These are phyloP conservation scores for Solanum etuberosum DNA, from an alignment of 257 asterid genomes.

Conservation along the genomic window DNA sequence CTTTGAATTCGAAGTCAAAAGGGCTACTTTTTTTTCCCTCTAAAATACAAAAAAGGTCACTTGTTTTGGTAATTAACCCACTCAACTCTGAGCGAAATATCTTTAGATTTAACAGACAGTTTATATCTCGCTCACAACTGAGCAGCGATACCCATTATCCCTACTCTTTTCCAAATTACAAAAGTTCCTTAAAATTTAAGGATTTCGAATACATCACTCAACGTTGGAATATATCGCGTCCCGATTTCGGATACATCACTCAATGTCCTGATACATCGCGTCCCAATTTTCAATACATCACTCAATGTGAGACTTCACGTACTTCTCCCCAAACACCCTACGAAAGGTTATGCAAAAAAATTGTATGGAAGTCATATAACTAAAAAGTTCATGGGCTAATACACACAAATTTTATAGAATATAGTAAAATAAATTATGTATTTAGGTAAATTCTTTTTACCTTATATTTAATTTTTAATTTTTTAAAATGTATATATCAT, in stretches of 20 bases:
- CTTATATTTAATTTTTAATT: not conserved
- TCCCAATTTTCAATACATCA: not conserved
- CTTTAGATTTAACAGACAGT: not conserved
- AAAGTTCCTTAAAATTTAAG: too few species aligned
- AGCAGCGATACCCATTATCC: not conserved
- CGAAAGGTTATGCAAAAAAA: too few species aligned
- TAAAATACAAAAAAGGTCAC: not conserved
- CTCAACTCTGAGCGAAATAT: not conserved
- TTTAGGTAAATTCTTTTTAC: not conserved
- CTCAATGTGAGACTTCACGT: too few species aligned
- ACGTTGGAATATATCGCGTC: too few species aligned
- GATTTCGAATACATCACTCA: too few species aligned
- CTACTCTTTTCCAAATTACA: too few species aligned
- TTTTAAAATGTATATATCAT: not conserved
- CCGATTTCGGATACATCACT: too few species aligned
- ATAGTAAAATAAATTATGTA: not conserved
- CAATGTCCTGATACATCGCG: not conserved
- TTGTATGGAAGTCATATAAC: too few species aligned
- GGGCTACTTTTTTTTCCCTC: not conserved
- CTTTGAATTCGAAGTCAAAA: not conserved
- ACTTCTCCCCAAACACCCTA: too few species aligned
- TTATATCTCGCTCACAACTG: not conserved
- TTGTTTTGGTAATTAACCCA: not conserved
- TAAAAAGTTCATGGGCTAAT: too few species aligned
- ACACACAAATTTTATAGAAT: too few species aligned